Conservation (phyloP, 2,329 filamentous ascomycete genomes). For the Neofusicoccum laricinum region DNA sequence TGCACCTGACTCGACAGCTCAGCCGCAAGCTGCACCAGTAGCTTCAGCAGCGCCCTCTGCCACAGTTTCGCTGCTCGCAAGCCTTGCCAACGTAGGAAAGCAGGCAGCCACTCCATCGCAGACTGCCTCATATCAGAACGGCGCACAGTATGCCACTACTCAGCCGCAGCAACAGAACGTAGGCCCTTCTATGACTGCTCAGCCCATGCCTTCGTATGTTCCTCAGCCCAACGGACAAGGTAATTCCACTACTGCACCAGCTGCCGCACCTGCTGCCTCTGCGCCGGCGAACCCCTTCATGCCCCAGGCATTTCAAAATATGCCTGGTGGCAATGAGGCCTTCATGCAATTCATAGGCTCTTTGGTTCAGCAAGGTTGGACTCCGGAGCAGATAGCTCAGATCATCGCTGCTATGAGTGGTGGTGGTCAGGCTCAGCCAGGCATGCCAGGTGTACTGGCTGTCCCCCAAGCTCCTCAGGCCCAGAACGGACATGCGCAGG, state of each 20-base stretch:
- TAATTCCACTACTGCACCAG: constrained; percentile 19
- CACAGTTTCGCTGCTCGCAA: constrained; percentile 31
- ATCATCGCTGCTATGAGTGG: constrained; percentile 11
- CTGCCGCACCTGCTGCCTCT: constrained; percentile 19
- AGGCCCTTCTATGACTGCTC: constrained; percentile 15
- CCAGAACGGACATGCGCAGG: constrained; percentile 7
- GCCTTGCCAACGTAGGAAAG: constrained; percentile 31
- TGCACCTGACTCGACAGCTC: constrained; percentile 22
- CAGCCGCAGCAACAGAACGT: constrained; percentile 17
- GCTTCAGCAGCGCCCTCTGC: constrained; percentile 25
- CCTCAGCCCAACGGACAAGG: constrained; percentile 12
- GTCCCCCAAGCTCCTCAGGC: background rate
- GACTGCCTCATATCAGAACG: background rate
- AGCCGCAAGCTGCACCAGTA: constrained; percentile 24
- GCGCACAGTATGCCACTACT: constrained; percentile 11
- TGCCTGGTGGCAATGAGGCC: constrained; percentile 20
- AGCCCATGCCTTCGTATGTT: constrained; percentile 15
- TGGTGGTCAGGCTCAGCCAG: background rate
- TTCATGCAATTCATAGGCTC: constrained; percentile 17
- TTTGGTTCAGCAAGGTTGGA: constrained; percentile 13
- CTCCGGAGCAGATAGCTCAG: constrained; percentile 16
- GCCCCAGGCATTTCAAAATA: constrained; percentile 32
- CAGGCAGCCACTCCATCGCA: constrained; percentile 20
- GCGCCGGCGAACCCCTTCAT: constrained; percentile 20
- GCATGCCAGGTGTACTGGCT: background rate